Evolutionary conservation across 495 filamentous ascomycete genomes (phyloP).

Genomic region (Paragyromitra xinjiangensis): DNA sequence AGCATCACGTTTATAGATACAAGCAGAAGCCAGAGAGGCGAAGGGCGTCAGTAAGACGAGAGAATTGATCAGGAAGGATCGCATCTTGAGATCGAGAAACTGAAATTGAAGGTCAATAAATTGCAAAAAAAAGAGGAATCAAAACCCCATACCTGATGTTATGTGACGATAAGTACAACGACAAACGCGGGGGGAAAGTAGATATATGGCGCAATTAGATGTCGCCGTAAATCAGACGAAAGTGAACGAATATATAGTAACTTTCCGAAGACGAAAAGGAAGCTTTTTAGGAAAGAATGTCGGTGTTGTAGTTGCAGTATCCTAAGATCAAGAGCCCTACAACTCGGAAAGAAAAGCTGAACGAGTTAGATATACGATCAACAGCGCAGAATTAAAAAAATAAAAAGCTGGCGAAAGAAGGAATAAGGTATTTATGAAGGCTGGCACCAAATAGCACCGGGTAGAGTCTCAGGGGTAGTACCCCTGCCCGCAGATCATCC

Average conservation of each 20-base stretch:
- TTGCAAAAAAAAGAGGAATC: background rate
- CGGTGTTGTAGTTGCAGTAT: background rate
- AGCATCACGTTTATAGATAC: conserved; percentile 55
- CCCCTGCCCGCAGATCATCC: conserved; percentile 23
- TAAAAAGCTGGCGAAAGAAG: background rate
- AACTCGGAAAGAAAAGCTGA: background rate
- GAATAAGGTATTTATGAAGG: background rate
- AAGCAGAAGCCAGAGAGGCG: conserved; percentile 43
- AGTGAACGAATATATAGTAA: background rate
- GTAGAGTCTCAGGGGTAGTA: conserved; percentile 31
- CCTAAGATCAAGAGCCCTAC: background rate
- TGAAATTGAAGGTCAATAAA: background rate
- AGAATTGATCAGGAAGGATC: conserved; percentile 19
- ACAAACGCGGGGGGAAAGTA: background rate
- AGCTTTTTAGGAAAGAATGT: background rate
- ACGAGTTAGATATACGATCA: background rate
- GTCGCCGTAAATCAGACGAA: background rate
- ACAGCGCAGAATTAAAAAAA: background rate
- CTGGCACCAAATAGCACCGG: background rate
- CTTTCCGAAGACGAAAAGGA: background rate
- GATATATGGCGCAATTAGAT: background rate
- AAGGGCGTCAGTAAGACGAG: conserved; percentile 43
- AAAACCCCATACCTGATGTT: background rate
- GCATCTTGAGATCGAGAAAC: conserved; percentile 23
- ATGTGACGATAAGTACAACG: background rate